Conservation (phyloP, 805 yeast species). For the Jamesozyma gamospora region DNA sequence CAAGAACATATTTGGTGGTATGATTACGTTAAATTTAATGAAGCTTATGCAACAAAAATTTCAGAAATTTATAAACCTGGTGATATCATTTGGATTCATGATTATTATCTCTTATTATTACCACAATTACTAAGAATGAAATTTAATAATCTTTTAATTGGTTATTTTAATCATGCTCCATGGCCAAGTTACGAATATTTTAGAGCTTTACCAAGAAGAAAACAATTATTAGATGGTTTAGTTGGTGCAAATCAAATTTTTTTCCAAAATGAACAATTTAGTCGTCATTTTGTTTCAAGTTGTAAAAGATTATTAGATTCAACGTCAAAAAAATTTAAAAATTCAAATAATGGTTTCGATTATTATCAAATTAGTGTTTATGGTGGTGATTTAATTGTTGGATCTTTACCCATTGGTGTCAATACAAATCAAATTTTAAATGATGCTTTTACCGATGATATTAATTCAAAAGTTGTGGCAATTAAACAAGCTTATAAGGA, state of each 20-base stretch:
- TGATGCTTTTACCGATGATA: slow-evolving; percentile 38
- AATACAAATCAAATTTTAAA: slow-evolving; percentile 59
- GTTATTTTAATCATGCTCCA: slow-evolving; percentile 79
- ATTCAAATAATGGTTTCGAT: slow-evolving; percentile 19
- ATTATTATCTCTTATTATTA: slow-evolving; percentile 68
- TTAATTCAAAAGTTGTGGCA: slow-evolving; percentile 55
- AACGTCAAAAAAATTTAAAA: slow-evolving; percentile 39
- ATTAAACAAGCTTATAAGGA: slow-evolving; percentile 53
- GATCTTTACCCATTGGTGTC: slow-evolving; percentile 80
- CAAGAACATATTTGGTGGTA: slow-evolving; percentile 69
- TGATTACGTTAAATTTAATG: slow-evolving; percentile 84
- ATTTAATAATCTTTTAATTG: slow-evolving; percentile 54
- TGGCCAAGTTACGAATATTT: slow-evolving; percentile 93
- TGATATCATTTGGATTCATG: slow-evolving; percentile 88
- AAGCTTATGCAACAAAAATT: slow-evolving; percentile 76
- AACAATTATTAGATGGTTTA: slow-evolving; percentile 78
- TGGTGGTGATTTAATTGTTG: slow-evolving; percentile 67
- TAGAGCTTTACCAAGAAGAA: slow-evolving; percentile 76
- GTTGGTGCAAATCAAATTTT: slow-evolving; percentile 81
- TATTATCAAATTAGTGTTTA: slow-evolving; percentile 46
- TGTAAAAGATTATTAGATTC: slow-evolving; percentile 82
- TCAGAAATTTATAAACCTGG: slow-evolving; percentile 71
- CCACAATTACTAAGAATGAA: slow-evolving; percentile 79
- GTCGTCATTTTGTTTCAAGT: slow-evolving; percentile 84
- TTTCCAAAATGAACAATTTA: slow-evolving; percentile 78